A percentile compares a stretch with the other conserved stretches of the same genome.
These are phyloP conservation scores for Seiridium cupressi DNA, from an alignment of 2,329 filamentous ascomycete species.

Conservation along the genomic window DNA sequence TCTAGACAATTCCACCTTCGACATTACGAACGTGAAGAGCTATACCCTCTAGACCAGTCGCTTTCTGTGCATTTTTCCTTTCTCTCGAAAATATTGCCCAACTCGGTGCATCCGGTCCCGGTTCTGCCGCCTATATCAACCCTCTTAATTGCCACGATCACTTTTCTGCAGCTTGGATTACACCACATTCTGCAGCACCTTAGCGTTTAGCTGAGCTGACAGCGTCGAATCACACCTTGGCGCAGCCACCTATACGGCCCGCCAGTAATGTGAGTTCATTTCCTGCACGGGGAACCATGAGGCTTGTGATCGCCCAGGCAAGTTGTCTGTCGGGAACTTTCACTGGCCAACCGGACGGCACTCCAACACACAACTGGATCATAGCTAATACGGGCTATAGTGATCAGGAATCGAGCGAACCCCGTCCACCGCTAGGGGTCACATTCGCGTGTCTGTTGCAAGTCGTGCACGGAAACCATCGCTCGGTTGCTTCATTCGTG, in stretches of 20 bases:
- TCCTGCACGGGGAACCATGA: neutral
- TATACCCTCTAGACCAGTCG: neutral
- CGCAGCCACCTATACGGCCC: conserved; percentile 1
- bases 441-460: neutral
- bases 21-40: neutral
- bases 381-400: conserved; percentile 1
- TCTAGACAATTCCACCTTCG: neutral
- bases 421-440: neutral
- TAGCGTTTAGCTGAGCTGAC: neutral
- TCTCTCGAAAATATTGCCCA: too few relatives aligned
- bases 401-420: neutral
- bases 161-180: conserved; percentile 18
- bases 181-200: conserved; percentile 8
- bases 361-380: neutral
- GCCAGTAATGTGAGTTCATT: conserved; percentile 7
- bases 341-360: neutral
- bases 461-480: neutral
- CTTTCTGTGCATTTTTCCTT: conserved; percentile 15
- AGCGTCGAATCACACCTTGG: conserved; percentile 8
- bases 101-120: too few relatives aligned
- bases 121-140: too few relatives aligned
- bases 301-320: neutral
- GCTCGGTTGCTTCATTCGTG: neutral
- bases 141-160: neutral
- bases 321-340: neutral